phyloP scores from a whole-genome alignment of 306 rosid species.

The Lathyrus sativus region DNA sequence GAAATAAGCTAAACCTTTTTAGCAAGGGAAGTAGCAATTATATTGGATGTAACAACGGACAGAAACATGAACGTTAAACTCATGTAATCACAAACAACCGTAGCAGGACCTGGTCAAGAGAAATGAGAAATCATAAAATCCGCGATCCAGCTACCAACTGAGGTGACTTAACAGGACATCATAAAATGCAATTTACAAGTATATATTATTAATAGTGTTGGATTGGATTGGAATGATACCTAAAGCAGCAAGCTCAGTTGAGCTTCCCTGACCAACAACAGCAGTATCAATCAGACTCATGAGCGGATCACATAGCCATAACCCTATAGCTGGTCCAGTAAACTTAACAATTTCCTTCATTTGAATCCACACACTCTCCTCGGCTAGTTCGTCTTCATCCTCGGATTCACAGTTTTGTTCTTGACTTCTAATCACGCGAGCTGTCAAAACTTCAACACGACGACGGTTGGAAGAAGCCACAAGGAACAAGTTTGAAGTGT shows the following conservation, averaged over 20 bases:
- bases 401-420: conserved; percentile 19
- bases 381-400: conserved; percentile 46
- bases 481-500: conserved; percentile 35
- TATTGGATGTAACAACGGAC: conserved; percentile 83
- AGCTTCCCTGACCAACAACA: conserved; percentile 86
- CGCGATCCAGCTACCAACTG: too few species aligned
- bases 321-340: conserved; percentile 76
- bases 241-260: conserved; percentile 88
- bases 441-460: conserved; percentile 12
- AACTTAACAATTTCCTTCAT: conserved; percentile 68
- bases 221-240: conserved; percentile 39
- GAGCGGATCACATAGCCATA: conserved; percentile 83
- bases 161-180: neutral
- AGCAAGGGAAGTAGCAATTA: conserved; percentile 90
- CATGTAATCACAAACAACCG: conserved; percentile 79
- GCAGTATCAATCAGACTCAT: conserved; percentile 92
- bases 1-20: conserved; percentile 55
- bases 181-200: conserved; percentile 5
- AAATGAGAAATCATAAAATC: conserved; percentile 10
- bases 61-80: conserved; percentile 91
- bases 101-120: conserved; percentile 69
- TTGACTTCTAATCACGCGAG: conserved; percentile 26
- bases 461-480: neutral
- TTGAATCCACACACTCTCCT: conserved; percentile 60
- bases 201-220: neutral